Evolutionary conservation across 1,139 yeast species (phyloP), one percentile per base, ranked within the genome.

Genomic region (Nadsonia starkeyi-henricii): DNA sequence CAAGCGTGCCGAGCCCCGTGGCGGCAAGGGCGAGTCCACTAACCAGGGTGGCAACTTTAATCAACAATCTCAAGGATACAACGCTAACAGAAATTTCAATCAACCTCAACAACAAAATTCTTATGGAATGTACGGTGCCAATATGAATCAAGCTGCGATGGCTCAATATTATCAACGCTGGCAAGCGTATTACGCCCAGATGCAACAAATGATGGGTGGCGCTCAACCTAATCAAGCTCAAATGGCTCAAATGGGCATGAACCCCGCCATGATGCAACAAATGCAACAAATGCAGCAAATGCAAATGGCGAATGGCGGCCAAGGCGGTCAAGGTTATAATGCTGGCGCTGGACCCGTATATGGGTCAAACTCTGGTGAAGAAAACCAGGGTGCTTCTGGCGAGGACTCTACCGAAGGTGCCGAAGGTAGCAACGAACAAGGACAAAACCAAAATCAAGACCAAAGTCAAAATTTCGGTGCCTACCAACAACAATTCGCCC

Each of bases 1-100:
- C 52, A 91, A 91, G 67, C 78, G 96, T 58, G 99, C 99, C n/a
- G 96, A 89, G 63, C 97, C 98, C 54, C 77, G 97, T 45, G 48
- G 42, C 71, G 50, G 54, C 44, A 54, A 53, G 46, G 53, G 51
- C 20, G 55, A 50, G 1, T 55, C 47, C 18, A 49, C 48, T 28
- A 48, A 51, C 12, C 49, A 52, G 4, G 45, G 43, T 18, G 54
- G 50, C 43, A 51, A 53, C 45, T 52, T 52, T 33, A 44, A 41
- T 41, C 36, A 67, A 55, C 62, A 64, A 39, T 20, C 20, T 21
- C 18, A 41, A 28, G 36, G 45, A 48, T 50, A 37, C 45, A 42
- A 45, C n/a, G 44, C 20, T 53, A 71, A 65, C 57, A 62, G 62
- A 56, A 65, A 67, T 50, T 66, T 64, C 44, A 62, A 62, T 46